Conservation (phyloP, 148 eudicot genomes). For the Vaccinium darrowii region DNA sequence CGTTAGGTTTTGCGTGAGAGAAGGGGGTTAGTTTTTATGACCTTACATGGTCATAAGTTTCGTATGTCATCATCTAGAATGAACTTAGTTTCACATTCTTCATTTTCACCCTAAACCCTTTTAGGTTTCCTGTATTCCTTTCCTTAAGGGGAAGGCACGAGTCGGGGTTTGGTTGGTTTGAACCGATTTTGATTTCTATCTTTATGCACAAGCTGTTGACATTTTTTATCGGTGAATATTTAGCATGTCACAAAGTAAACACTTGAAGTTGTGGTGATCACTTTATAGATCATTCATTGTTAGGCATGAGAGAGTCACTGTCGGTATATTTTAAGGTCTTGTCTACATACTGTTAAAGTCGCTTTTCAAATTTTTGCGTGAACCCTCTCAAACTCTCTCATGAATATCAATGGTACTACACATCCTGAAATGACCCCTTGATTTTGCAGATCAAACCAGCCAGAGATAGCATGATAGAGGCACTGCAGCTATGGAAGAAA, state of each 20-base stretch:
- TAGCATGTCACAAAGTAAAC: neutral
- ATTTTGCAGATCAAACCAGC: conserved; percentile 85
- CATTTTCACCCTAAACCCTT: conserved; percentile 3
- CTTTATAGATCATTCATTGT: neutral
- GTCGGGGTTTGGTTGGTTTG: neutral
- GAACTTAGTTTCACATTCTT: neutral
- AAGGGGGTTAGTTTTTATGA: neutral
- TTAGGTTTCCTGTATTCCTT: neutral
- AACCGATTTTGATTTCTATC: conserved; percentile 6
- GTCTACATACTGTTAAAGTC: neutral
- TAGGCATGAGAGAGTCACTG: neutral
- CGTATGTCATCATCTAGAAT: neutral
- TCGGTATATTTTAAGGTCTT: neutral
- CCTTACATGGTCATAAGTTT: neutral
- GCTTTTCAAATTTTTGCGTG: neutral
- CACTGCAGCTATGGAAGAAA: conserved; percentile 85
- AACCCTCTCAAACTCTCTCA: neutral
- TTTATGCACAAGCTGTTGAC: neutral
- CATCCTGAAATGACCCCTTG: conserved; percentile 1
- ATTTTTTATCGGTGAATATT: neutral
- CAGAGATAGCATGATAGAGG: conserved; percentile 91
- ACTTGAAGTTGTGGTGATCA: neutral
- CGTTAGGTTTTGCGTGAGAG: neutral
- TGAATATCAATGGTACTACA: neutral
- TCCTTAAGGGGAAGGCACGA: neutral